Evolutionary conservation across 345 rosid species (phyloP).

Genomic region (Camelina sativa): DNA sequence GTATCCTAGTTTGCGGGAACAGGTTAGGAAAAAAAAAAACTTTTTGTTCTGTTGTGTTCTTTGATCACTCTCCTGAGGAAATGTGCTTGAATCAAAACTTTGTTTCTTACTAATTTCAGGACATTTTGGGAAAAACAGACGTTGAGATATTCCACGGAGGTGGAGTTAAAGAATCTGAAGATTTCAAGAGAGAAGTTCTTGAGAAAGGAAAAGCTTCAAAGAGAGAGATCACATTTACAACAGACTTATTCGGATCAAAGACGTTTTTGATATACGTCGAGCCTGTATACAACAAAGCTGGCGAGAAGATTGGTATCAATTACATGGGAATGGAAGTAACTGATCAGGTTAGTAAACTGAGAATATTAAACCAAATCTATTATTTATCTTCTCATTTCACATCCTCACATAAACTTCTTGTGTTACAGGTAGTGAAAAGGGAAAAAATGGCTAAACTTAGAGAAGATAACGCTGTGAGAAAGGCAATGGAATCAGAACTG

Average conservation of each 20-base stretch:
- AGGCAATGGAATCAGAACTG: conserved; percentile 93
- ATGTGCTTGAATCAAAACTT: neutral
- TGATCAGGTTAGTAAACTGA: conserved; percentile 68
- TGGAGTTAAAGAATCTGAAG: conserved; percentile 95
- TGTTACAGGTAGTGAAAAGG: conserved; percentile 70
- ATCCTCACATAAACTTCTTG: conserved; percentile 1
- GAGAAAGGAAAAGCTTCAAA: conserved; percentile 89
- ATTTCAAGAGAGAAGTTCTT: conserved; percentile 89
- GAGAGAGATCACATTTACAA: conserved; percentile 89
- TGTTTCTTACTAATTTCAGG: conserved; percentile 51
- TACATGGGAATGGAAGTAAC: conserved; percentile 98
- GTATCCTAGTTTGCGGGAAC: conserved; percentile 80
- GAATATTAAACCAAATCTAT: neutral
- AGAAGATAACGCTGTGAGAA: conserved; percentile 94
- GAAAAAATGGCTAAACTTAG: conserved; percentile 88
- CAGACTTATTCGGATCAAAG: conserved; percentile 81
- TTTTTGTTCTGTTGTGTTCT: neutral
- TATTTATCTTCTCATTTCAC: too few relatives aligned
- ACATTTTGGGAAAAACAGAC: conserved; percentile 89
- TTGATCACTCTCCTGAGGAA: neutral
- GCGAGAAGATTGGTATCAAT: conserved; percentile 88
- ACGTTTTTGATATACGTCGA: conserved; percentile 89
- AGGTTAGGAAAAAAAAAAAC: conserved; percentile 51
- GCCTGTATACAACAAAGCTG: conserved; percentile 87
- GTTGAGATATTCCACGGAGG: conserved; percentile 85